phyloP scores from a whole-genome alignment of 2,329 filamentous ascomycete species.

The Thelonectria blattea region DNA sequence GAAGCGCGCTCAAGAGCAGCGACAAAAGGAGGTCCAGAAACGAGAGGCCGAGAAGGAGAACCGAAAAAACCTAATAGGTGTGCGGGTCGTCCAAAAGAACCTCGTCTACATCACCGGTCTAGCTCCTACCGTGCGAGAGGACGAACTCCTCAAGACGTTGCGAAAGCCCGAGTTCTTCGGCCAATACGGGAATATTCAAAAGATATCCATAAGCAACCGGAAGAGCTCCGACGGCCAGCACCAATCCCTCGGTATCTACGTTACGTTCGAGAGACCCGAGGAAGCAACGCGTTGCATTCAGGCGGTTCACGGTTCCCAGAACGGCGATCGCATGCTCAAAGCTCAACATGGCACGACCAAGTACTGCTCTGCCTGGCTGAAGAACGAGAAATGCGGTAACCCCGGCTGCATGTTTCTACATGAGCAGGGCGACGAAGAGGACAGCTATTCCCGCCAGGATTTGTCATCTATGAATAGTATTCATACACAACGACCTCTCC shows the following conservation, averaged over 20 bases:
- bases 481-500: slow-evolving; percentile 74
- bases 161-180: slow-evolving; percentile 94
- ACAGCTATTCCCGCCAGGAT: slow-evolving; percentile 94
- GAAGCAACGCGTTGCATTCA: slow-evolving; percentile 90
- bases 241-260: slow-evolving; percentile 93
- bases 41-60: slow-evolving; percentile 95
- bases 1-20: slow-evolving; percentile 80
- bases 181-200: slow-evolving; percentile 97
- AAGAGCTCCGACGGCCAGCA: slow-evolving; percentile 78
- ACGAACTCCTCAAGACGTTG: slow-evolving; percentile 87
- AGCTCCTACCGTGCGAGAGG: slow-evolving; percentile 88
- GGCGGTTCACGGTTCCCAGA: slow-evolving; percentile 89
- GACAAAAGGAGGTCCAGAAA: slow-evolving; percentile 95
- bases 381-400: slow-evolving; percentile 93
- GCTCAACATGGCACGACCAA: slow-evolving; percentile 89
- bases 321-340: slow-evolving; percentile 84
- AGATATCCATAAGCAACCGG: slow-evolving; percentile 97
- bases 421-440: slow-evolving; percentile 96
- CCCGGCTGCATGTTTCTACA: slow-evolving; percentile 98
- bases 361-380: slow-evolving; percentile 96
- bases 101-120: slow-evolving; percentile 97
- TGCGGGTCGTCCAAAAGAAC: slow-evolving; percentile 97
- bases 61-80: slow-evolving; percentile 92
- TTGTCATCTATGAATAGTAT: slow-evolving; percentile 93
- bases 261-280: slow-evolving; percentile 93